Conservation (phyloP, 257 asterid species). For the Paulownia fortunei region DNA sequence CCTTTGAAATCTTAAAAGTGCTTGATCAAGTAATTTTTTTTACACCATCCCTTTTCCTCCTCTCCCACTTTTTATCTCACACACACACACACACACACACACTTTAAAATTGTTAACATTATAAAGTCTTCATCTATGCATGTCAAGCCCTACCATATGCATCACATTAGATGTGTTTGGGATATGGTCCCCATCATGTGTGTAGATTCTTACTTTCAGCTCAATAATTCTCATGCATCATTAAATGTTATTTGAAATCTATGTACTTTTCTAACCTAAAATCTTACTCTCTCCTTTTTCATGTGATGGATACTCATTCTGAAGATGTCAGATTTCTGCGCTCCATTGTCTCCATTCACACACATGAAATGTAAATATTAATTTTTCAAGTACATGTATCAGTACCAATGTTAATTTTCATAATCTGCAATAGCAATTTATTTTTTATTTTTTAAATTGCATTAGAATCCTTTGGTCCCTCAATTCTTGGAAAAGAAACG, state of each 20-base stretch:
- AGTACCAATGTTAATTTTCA: too few relatives aligned
- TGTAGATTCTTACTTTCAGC: constrained; percentile 27
- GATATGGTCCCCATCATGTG: constrained; percentile 35
- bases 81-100: not conserved
- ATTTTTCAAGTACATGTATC: not conserved
- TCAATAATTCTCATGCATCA: constrained; percentile 37
- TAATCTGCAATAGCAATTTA: not conserved
- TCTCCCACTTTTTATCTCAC: not conserved
- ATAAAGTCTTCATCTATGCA: constrained; percentile 28
- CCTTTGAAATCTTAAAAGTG: constrained; percentile 46
- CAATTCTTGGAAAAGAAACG: not conserved
- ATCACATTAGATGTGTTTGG: constrained; percentile 30
- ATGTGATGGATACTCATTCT: too few relatives aligned
- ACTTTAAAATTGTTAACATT: not conserved
- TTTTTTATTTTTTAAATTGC: not conserved
- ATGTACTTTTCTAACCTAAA: not conserved
- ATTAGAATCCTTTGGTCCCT: constrained; percentile 8
- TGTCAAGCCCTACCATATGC: constrained; percentile 39
- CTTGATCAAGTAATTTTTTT: constrained; percentile 1
- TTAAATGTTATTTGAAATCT: not conserved
- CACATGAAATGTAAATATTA: too few relatives aligned
- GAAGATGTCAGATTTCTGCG: too few relatives aligned
- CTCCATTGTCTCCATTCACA: too few relatives aligned
- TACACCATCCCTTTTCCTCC: not conserved
- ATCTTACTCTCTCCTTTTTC: too few relatives aligned